Base-by-base conservation (phyloP, 2,329 filamentous ascomycete species). In the Fusarium gaditjirri region DNA sequence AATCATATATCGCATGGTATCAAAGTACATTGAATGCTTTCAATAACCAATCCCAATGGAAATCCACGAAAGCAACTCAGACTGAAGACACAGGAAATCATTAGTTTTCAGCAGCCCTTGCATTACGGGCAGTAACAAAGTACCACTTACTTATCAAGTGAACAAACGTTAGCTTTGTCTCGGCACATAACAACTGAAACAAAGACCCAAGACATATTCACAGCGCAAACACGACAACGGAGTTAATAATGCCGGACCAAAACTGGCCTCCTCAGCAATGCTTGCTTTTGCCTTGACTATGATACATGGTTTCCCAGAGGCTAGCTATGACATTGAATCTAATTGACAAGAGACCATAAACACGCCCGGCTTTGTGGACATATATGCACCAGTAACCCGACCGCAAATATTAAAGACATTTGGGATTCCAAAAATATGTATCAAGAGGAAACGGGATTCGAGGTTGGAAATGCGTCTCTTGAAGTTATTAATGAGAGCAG, bases 251-350 rank as follows among this genome's bases (percentile, higher is more conserved):
- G 79, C 76, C 72, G 76, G 78, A 75, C 82, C 81, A 83, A 83
- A 82, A 83, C 78, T 83, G 80, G 77, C 70, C 79, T 82, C 80
- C n/a, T 71, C 55, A 75, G 80, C 77, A 79, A 78, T 78, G 75
- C 66, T 79, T 78, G 74, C 73, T 77, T 66, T 66, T 70, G 76
- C 70, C 74, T 67, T 75, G 63, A 70, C 73, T 77, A 78, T 75
- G 31, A 62, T 76, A 74, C 65, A 77, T 58, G 62, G 70, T 70
- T 72, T 39, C 53, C 70, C 33, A 39, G 25, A 75, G 71, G 74
- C 77, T 78, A 70, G 74, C 76, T 72, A 53, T 67, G 74, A 72
- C 75, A 76, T 58, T 72, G 71, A 60, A 61, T 21, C 49, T 58
- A 44, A 46, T 78, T 79, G 67, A 77, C 77, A 73, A 75, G 76